Percentiles rank a stretch among this genome's conserved stretches.
Conservation (phyloP, 140 eudicot species). For the Stevia rebaudiana region DNA sequence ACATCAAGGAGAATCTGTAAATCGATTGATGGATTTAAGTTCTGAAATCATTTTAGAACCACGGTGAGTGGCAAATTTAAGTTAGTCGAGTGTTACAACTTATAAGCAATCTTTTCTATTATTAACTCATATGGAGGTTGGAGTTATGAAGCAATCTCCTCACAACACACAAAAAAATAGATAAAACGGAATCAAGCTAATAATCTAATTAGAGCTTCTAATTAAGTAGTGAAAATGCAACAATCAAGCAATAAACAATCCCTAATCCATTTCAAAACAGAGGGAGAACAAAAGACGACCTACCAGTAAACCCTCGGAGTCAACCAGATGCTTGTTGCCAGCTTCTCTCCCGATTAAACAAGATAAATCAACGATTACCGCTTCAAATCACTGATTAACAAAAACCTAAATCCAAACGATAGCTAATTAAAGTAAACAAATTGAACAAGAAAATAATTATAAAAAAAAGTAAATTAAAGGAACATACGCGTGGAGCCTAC, state of each 20-base stretch:
- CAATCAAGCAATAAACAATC: conserved; percentile 9
- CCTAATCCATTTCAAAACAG: background rate
- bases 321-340: conserved; percentile 15
- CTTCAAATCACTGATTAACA: conserved; percentile 4
- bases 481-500: conserved; percentile 36
- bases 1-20: background rate
- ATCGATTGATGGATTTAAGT: background rate
- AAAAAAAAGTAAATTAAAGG: conserved; percentile 19
- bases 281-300: conserved; percentile 4
- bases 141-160: background rate
- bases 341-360: background rate
- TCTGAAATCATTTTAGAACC: background rate
- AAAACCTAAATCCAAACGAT: conserved; percentile 15
- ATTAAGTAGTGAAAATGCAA: background rate
- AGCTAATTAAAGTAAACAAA: conserved; percentile 7
- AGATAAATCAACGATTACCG: conserved; percentile 4
- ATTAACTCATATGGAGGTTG: background rate
- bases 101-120: background rate
- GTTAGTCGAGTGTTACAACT: conserved; percentile 1
- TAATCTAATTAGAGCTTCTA: too few species aligned
- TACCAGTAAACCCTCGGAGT: conserved; percentile 27
- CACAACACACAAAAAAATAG: background rate
- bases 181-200: background rate
- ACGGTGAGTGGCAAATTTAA: background rate
- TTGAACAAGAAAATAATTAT: background rate